Conservation (phyloP, 106 monocot species). For the Acorus calamus region DNA sequence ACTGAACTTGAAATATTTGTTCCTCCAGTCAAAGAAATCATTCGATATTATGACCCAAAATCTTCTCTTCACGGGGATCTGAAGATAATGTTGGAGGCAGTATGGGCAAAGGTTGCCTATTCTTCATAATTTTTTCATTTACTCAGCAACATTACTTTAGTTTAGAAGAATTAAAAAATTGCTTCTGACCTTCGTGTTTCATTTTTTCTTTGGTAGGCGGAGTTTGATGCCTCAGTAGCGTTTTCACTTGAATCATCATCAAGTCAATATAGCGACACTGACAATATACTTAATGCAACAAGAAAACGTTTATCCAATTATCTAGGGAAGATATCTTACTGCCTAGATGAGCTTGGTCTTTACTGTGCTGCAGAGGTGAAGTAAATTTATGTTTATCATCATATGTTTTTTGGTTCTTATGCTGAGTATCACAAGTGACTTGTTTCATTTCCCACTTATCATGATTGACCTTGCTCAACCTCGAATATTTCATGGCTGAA, state of each 20-base stretch:
- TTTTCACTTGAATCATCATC: background rate
- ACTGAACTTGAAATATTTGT: constrained; percentile 1
- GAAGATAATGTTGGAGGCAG: background rate
- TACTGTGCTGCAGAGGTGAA: background rate
- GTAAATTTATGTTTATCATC: too few species aligned
- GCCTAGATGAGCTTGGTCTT: constrained; percentile 2
- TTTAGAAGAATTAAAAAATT: too few species aligned
- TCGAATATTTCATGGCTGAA: too few species aligned
- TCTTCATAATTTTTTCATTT: background rate
- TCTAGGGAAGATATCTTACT: background rate
- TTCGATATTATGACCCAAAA: background rate
- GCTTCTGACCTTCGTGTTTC: too few species aligned
- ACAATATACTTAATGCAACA: background rate
- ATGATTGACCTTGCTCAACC: too few species aligned
- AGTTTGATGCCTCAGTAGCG: constrained; percentile 1
- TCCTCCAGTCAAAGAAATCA: constrained; percentile 1
- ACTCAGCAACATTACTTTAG: too few species aligned
- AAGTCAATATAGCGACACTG: background rate
- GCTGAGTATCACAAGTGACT: too few species aligned
- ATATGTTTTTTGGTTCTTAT: too few species aligned
- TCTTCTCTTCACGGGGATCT: background rate
- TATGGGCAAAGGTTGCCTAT: background rate
- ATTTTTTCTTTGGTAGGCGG: too few species aligned
- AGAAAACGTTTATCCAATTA: background rate
- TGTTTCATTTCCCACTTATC: too few species aligned